Evolutionary conservation across 23 red algal genomes (phyloP).

Genomic region (Gracilaria caudata): DNA sequence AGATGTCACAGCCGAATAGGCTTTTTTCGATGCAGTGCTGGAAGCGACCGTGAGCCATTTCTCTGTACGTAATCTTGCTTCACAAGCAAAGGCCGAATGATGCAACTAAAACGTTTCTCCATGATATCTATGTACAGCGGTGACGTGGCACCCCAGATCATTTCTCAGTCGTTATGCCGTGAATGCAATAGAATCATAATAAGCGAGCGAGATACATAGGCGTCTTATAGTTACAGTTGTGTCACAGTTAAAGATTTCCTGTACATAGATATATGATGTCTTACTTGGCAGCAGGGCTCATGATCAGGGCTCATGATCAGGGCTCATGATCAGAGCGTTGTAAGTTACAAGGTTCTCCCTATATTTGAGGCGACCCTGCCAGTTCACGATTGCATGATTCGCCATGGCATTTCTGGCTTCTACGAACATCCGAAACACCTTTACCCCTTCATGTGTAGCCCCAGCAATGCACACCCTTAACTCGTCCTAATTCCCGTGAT

Average conservation of each 20-base stretch:
- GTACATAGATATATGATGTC: neutral
- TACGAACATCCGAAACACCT: neutral
- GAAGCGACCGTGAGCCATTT: neutral
- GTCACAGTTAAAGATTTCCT: neutral
- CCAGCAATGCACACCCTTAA: neutral
- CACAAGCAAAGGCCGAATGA: neutral
- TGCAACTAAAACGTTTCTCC: neutral
- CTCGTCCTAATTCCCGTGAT: neutral
- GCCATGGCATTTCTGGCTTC: neutral
- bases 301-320: neutral
- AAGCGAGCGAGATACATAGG: neutral
- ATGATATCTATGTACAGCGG: neutral
- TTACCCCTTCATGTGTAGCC: neutral
- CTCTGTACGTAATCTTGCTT: neutral
- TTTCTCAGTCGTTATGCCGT: neutral
- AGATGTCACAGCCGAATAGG: slow-evolving; percentile 9
- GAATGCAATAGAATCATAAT: neutral
- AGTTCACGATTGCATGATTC: neutral
- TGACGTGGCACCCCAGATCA: slow-evolving; percentile 20
- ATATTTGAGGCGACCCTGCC: neutral
- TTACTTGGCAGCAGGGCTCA: neutral
- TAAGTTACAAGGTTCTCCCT: slow-evolving; percentile 3
- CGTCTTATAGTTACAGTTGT: neutral
- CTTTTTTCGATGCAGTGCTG: neutral
- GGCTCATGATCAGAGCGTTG: neutral